Percentiles rank a stretch among this genome's conserved stretches.
Conservation (phyloP, 768 basidiomycete species). For the Boletus patriciae region DNA sequence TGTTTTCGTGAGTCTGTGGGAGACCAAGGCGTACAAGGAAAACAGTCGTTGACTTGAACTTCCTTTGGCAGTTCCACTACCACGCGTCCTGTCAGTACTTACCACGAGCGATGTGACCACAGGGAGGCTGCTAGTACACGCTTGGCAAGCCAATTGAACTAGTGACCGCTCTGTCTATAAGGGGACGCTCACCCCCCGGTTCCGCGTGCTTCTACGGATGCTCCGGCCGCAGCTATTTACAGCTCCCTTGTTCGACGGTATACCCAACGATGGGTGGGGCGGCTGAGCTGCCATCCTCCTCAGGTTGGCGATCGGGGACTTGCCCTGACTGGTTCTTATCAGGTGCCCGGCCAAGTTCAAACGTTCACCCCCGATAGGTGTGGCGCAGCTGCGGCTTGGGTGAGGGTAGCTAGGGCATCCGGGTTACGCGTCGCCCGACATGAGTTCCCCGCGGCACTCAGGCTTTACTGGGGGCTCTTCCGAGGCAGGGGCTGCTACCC, state of each 20-base stretch:
- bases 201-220: not conserved
- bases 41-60: no score
- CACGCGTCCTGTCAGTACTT: no score
- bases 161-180: not conserved
- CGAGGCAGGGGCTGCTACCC: not conserved
- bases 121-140: no score
- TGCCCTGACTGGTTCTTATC: not conserved
- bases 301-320: not conserved
- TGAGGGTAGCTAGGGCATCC: not conserved
- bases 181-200: not conserved
- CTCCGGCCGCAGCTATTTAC: slow-evolving; percentile 3
- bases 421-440: not conserved
- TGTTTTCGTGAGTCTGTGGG: not conserved
- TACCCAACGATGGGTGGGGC: not conserved
- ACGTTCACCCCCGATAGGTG: not conserved
- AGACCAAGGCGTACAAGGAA: no score
- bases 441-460: not conserved
- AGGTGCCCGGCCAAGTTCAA: no score
- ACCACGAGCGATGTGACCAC: no score
- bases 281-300: not conserved
- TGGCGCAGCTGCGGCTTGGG: not conserved
- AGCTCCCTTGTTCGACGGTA: not conserved
- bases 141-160: no score
- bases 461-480: not conserved
- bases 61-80: no score